A percentile compares a stretch with the other conserved stretches of the same genome.
These are phyloP conservation scores for Cladosporium oxysporum DNA, from an alignment of 2,329 filamentous ascomycete genomes.

Conservation along the genomic window DNA sequence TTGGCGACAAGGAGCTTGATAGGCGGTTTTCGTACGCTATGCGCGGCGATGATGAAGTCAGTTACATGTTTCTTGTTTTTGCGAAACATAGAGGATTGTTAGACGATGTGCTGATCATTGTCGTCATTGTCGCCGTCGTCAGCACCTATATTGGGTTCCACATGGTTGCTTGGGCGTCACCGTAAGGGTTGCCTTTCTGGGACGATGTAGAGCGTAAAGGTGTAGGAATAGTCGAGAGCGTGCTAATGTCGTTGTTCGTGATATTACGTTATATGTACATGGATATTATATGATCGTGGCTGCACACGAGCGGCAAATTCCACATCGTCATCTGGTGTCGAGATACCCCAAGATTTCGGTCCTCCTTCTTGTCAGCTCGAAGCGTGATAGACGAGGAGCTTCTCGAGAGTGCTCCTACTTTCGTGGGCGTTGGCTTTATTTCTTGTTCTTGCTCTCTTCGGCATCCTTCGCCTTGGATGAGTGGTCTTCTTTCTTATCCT, in stretches of 20 bases:
- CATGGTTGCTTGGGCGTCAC: background rate
- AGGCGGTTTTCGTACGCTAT: background rate
- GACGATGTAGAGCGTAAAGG: background rate
- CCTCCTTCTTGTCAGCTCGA: background rate
- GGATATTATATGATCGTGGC: background rate
- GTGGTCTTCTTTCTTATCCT: slow-evolving; percentile 15
- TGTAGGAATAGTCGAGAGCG: background rate
- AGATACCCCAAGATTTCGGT: background rate
- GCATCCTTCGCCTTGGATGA: slow-evolving; percentile 11
- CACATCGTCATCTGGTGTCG: background rate
- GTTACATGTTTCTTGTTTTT: background rate
- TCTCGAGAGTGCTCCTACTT: background rate
- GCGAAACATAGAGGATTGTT: background rate
- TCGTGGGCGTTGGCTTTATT: background rate
- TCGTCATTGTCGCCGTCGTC: background rate
- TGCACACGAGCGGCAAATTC: background rate
- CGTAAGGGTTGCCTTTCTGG: background rate
- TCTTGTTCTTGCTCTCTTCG: slow-evolving; percentile 23
- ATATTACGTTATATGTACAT: slow-evolving; percentile 1
- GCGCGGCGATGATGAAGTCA: background rate
- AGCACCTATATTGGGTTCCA: background rate
- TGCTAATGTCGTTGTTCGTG: background rate
- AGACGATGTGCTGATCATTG: background rate
- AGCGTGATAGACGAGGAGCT: background rate
- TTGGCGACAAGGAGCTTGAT: background rate